A percentile compares a stretch with the other conserved stretches of the same genome.
Conservation (phyloP, 257 asterid genomes). For the Salvia hispanica region DNA sequence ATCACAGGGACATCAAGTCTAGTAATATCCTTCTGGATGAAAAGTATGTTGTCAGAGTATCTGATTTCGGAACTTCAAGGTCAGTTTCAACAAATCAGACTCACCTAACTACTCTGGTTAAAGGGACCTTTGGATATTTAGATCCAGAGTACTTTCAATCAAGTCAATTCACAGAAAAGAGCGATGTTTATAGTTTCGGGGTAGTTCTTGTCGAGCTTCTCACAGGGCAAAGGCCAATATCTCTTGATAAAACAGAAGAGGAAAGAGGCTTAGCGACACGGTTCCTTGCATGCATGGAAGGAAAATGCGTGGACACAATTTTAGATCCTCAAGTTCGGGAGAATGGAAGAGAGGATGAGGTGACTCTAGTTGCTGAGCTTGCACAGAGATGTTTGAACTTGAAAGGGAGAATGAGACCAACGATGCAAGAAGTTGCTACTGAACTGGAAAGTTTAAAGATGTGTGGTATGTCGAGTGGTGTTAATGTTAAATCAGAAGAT, state of each 20-base stretch:
- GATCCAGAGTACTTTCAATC: constrained; percentile 25
- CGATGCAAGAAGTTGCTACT: constrained; percentile 28
- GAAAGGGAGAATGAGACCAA: constrained; percentile 35
- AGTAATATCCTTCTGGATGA: constrained; percentile 30
- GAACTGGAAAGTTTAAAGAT: constrained; percentile 24
- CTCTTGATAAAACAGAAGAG: too few relatives aligned
- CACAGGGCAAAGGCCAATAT: constrained; percentile 24
- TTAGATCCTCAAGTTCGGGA: constrained; percentile 17
- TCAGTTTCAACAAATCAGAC: constrained; percentile 29
- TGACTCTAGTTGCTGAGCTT: constrained; percentile 3
- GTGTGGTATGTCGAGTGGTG: background rate
- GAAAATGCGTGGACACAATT: background rate
- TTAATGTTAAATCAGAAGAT: too few relatives aligned
- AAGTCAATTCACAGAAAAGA: constrained; percentile 1
- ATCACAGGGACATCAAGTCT: constrained; percentile 31
- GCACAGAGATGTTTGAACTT: constrained; percentile 31
- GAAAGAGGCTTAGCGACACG: constrained; percentile 1
- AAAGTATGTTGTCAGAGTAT: constrained; percentile 13
- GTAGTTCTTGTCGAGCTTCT: constrained; percentile 32
- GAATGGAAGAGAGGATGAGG: background rate
- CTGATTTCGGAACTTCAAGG: constrained; percentile 28
- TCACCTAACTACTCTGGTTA: constrained; percentile 29
- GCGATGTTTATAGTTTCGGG: too few relatives aligned
- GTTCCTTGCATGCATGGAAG: constrained; percentile 1
- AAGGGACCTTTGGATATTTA: constrained; percentile 36